Evolutionary conservation across 305 asterid species (phyloP).

Genomic region (Solanum hybrid): DNA sequence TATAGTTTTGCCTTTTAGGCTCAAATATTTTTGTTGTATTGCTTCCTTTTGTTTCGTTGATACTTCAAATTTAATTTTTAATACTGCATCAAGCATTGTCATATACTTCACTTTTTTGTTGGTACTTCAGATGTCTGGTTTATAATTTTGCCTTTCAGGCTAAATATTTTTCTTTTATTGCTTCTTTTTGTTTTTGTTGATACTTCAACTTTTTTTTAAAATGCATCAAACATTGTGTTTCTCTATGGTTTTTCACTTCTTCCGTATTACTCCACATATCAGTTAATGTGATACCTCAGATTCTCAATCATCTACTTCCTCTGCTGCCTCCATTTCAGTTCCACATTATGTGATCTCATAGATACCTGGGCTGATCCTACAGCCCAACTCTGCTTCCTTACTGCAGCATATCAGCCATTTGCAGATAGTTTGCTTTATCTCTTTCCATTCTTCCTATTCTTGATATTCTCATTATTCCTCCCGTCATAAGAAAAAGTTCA

Average conservation of each 20-base stretch:
- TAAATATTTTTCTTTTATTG: not conserved
- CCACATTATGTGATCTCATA: not conserved
- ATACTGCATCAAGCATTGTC: not conserved
- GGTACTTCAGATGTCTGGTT: not conserved
- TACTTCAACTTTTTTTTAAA: not conserved
- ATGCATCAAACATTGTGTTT: not conserved
- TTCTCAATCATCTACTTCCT: not conserved
- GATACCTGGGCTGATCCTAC: not conserved
- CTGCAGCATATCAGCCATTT: not conserved
- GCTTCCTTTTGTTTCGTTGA: not conserved
- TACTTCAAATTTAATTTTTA: not conserved
- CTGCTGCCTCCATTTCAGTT: not conserved
- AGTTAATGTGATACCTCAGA: not conserved
- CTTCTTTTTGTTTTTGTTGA: not conserved
- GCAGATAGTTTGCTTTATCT: not conserved
- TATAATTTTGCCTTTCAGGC: not conserved
- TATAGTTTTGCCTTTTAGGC: not conserved
- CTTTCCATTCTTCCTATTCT: not conserved
- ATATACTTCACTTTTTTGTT: not conserved
- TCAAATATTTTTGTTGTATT: not conserved
- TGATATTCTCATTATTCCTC: not conserved
- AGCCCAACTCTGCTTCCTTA: not conserved
- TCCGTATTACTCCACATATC: not conserved
- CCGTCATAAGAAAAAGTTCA: too few relatives aligned
- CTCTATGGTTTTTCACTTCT: not conserved